These are phyloP conservation scores for Leishmania aethiopica DNA, from an alignment of 208 protist genomes.

Conservation along the genomic window DNA sequence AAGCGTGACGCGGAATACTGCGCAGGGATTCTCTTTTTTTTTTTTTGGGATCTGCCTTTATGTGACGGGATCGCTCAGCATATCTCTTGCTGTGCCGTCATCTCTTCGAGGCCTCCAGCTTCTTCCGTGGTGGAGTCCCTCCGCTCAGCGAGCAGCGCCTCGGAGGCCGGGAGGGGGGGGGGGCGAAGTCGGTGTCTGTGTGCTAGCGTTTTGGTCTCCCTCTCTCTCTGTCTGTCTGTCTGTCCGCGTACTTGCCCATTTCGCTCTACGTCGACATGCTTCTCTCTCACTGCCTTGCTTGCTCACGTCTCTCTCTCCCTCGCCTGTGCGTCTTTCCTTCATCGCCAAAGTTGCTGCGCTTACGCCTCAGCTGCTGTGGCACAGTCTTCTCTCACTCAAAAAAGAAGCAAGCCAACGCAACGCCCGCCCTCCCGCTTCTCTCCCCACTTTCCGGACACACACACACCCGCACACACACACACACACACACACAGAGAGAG, in stretches of 20 bases:
- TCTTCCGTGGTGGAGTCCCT: neutral
- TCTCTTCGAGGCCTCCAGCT: neutral
- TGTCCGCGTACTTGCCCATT: neutral
- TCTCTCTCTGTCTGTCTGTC: neutral
- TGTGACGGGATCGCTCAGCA: neutral
- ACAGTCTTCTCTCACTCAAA: neutral
- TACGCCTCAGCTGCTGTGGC: neutral
- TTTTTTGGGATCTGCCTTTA: neutral
- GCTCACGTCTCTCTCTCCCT: neutral
- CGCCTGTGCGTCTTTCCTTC: neutral
- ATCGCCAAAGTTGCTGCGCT: neutral
- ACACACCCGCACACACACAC: too few species aligned
- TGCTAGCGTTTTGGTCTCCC: neutral
- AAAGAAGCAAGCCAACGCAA: conserved; percentile 1
- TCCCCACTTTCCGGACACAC: neutral
- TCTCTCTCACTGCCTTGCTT: neutral
- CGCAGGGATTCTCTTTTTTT: neutral
- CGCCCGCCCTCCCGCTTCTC: neutral
- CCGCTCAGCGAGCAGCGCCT: neutral
- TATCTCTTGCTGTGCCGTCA: neutral
- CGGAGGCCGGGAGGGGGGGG: neutral
- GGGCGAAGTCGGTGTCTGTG: neutral
- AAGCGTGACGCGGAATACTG: neutral
- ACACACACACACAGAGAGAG: neutral
- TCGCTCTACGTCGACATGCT: too few species aligned